Percentiles rank a stretch among this genome's conserved stretches.
Conservation (phyloP, 139 green algal genomes). For the Edaphochlamys debaryana region DNA sequence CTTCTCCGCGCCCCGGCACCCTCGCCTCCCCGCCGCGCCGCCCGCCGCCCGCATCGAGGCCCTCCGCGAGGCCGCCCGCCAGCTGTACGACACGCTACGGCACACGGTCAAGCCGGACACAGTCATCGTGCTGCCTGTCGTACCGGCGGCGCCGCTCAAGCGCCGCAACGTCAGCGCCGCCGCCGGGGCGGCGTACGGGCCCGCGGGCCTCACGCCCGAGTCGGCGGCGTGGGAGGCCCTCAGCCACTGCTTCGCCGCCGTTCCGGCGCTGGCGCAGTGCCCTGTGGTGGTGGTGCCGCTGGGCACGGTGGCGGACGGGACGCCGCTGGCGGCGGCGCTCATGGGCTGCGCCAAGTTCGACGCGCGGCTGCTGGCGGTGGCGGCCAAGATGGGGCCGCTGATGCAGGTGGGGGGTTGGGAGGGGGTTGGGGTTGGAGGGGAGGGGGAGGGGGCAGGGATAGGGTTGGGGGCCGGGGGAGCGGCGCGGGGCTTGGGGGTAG, state of each 20-base stretch:
- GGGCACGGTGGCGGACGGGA: slow-evolving; percentile 55
- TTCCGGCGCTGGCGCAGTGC: slow-evolving; percentile 54
- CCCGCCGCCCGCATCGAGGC: slow-evolving; percentile 21
- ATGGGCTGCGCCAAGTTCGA: slow-evolving; percentile 55
- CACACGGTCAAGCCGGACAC: slow-evolving; percentile 63
- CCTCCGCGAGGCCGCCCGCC: slow-evolving; percentile 27
- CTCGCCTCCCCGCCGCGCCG: slow-evolving; percentile 1
- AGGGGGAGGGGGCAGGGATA: too few relatives aligned
- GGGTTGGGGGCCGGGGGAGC: too few relatives aligned
- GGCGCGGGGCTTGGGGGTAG: too few relatives aligned
- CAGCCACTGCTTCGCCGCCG: slow-evolving; percentile 32
- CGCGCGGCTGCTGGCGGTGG: slow-evolving; percentile 63
- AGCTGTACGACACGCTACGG: slow-evolving; percentile 58
- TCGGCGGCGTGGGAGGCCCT: neutral
- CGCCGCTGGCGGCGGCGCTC: slow-evolving; percentile 52
- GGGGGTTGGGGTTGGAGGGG: too few relatives aligned
- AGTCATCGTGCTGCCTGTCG: slow-evolving; percentile 62
- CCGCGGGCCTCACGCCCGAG: neutral
- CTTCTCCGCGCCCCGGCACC: neutral
- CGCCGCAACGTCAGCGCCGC: too few relatives aligned
- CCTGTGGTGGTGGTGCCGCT: slow-evolving; percentile 57
- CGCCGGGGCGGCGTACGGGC: neutral
- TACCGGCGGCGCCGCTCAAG: slow-evolving; percentile 45
- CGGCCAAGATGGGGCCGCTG: slow-evolving; percentile 51
- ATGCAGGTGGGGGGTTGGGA: slow-evolving; percentile 48